These are phyloP conservation scores for Aspergillus quadricinctus DNA, from an alignment of 2,329 filamentous ascomycete species.

Conservation along the genomic window DNA sequence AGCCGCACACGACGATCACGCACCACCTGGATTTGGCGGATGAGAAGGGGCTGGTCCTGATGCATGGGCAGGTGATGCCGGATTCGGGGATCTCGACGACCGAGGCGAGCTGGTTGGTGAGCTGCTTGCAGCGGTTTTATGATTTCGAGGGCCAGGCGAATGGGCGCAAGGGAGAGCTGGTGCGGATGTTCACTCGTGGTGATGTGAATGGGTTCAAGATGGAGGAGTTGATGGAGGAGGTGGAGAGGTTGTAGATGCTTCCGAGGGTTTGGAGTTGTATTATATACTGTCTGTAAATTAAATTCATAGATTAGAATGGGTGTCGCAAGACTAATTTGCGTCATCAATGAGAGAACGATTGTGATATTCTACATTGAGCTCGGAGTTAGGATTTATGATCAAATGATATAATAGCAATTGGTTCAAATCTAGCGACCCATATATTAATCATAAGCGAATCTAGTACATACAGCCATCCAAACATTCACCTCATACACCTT, in stretches of 20 bases:
- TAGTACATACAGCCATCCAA: neutral
- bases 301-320: neutral
- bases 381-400: neutral
- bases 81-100: constrained; percentile 71
- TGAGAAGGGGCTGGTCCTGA: constrained; percentile 73
- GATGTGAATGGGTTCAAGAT: constrained; percentile 71
- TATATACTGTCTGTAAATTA: neutral
- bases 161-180: constrained; percentile 62
- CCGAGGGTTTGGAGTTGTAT: neutral
- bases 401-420: neutral
- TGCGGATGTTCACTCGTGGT: constrained; percentile 78
- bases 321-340: neutral
- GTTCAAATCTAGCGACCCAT: neutral
- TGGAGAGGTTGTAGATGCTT: constrained; percentile 65
- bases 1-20: constrained; percentile 89
- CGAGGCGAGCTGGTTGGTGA: constrained; percentile 83
- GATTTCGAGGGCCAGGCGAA: constrained; percentile 52
- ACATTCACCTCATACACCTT: neutral
- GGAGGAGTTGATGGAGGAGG: constrained; percentile 81
- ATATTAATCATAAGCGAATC: neutral
- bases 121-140: constrained; percentile 95
- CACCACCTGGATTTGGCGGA: constrained; percentile 78
- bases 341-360: too few relatives aligned
- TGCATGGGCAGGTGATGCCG: constrained; percentile 76
- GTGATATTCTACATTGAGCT: neutral